Conservation (phyloP, 768 basidiomycete species). For the Boletus bicolor region DNA sequence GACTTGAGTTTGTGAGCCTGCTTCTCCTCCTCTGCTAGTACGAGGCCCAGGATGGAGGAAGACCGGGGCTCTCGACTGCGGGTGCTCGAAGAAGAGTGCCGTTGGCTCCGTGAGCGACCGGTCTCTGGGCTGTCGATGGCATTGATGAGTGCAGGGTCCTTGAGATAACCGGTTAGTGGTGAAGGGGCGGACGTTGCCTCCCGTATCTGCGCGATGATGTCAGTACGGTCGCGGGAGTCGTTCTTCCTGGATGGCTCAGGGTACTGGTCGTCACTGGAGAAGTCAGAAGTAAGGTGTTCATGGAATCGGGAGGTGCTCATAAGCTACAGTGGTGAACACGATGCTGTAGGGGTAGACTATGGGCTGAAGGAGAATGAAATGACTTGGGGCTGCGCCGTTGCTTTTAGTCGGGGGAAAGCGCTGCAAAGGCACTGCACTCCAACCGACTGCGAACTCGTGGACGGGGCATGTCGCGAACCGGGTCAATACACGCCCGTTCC, state of each 20-base stretch:
- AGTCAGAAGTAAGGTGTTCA: constrained; percentile 28
- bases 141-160: constrained; percentile 40
- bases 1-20: constrained; percentile 54
- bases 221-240: constrained; percentile 18
- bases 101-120: constrained; percentile 30
- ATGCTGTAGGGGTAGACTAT: constrained; percentile 4
- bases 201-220: constrained; percentile 39
- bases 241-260: constrained; percentile 8
- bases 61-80: constrained; percentile 39
- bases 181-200: constrained; percentile 46
- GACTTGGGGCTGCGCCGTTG: constrained; percentile 1
- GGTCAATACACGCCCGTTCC: no score
- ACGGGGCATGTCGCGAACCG: constrained; percentile 11
- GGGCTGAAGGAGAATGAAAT: constrained; percentile 7
- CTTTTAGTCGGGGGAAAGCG: constrained; percentile 9
- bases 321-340: constrained; percentile 6
- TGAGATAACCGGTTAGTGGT: constrained; percentile 43
- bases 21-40: constrained; percentile 53
- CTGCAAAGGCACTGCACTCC: constrained; percentile 10
- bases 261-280: constrained; percentile 11
- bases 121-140: constrained; percentile 32
- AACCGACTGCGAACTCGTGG: constrained; percentile 17
- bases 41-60: constrained; percentile 40
- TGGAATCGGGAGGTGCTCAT: constrained; percentile 32
- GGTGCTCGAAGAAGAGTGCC: constrained; percentile 37